Evolutionary conservation across 345 rosid species (phyloP), one percentile per base, ranked within the genome.

Genomic region (Salix arbutifolia): DNA sequence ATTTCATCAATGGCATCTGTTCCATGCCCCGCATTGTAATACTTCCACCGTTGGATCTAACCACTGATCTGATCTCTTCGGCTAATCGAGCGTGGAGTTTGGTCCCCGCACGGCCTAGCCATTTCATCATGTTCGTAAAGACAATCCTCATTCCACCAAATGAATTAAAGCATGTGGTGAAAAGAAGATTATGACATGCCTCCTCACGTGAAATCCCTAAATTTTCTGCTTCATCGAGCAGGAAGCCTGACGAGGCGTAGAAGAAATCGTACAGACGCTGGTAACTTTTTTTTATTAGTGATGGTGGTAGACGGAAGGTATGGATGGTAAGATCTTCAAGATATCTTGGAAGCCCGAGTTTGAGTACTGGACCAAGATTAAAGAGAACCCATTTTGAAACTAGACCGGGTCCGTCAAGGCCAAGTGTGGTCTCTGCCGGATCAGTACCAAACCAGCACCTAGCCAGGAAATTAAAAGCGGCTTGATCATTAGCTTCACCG

Each of bases 151-250:
- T 83, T 21, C 99, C 99, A 7, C 97, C 99, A 77, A 87, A 93
- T 17, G 97, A 82, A 77, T 95, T 95, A 71, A 95, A 95, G 82
- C 99, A 94, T 26, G 97, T 89, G 77, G 93, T 81, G 85, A 95
- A 95, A 40, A 93, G 53, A 21, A 95, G 80, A 72, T 95, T 95
- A 80, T 95, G 97, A 77, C 90, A 82, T 0, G 97, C 97, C 79
- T 95, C 97, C 21, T 91, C 99, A 8, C 91, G 75, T 4, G 97
- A 88, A 70, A 95, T 77, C 5, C 94, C 97, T 69, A 88, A 18
- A 19, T 73, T 80, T 77, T 89, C 94, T 7, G 97, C 99, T 68
- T 92, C 96, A 17, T 80, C 90, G 35, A 88, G 94, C n/a, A 93
- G 66, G 8, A 76, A 74, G 7, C 91, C 91, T 5, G 94, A 73